Conservation (phyloP, 1,284 basidiomycete species). For the Sphagnurus paluster region DNA sequence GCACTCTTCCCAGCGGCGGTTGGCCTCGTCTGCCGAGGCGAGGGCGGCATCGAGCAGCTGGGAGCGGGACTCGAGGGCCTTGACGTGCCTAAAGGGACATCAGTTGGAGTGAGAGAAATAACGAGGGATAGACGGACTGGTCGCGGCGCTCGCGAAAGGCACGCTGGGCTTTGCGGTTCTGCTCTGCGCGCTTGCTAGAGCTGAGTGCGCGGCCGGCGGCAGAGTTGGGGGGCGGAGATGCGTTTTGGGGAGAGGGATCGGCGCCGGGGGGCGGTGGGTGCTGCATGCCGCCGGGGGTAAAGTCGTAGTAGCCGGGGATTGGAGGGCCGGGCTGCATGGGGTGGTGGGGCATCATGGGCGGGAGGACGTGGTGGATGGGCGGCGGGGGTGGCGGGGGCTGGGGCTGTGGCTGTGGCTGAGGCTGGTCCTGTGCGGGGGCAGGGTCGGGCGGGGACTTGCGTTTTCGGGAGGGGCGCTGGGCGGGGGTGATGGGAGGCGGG, state of each 20-base stretch:
- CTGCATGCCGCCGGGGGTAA: constrained; percentile 53
- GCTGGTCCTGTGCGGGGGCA: constrained; percentile 25
- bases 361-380: constrained; percentile 46
- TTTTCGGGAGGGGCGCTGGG: constrained; percentile 32
- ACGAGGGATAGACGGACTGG: constrained; percentile 48
- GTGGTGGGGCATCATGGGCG: constrained; percentile 50
- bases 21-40: constrained; percentile 81
- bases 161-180: constrained; percentile 83
- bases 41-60: constrained; percentile 79
- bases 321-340: constrained; percentile 29
- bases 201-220: constrained; percentile 56
- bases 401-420: constrained; percentile 21
- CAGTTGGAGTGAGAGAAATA: not conserved
- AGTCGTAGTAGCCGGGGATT: constrained; percentile 50
- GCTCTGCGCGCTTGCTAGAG: constrained; percentile 80
- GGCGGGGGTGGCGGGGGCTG: constrained; percentile 21
- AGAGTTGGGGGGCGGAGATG: constrained; percentile 29
- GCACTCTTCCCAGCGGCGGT: constrained; percentile 84
- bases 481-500: constrained; percentile 39
- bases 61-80: constrained; percentile 79
- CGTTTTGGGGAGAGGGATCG: constrained; percentile 30
- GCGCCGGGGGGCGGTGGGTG: constrained; percentile 30
- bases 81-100: constrained; percentile 64
- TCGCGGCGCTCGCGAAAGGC: constrained; percentile 83
- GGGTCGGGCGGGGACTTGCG: constrained; percentile 49